Percentiles rank a stretch among this genome's conserved stretches.
These are phyloP conservation scores for Trypanosomatidae sp. DNA, from an alignment of 208 protist genomes.

Conservation along the genomic window DNA sequence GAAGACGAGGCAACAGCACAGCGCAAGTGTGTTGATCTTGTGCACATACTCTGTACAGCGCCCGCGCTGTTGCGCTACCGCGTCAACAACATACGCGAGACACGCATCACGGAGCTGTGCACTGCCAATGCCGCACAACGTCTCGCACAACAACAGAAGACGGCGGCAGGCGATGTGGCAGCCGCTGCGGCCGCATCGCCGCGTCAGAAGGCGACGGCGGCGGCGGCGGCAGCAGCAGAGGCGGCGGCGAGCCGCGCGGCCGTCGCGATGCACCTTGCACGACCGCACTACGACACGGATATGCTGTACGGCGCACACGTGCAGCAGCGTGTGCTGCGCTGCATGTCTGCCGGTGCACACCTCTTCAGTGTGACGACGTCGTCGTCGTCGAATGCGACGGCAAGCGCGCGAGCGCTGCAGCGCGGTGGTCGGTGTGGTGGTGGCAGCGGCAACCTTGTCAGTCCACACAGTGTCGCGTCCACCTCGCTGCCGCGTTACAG, in stretches of 20 bases:
- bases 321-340: constrained; percentile 18
- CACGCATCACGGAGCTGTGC: constrained; percentile 13
- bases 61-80: constrained; percentile 22
- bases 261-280: constrained; percentile 16
- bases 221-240: constrained; percentile 1
- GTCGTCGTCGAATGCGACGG: too few relatives aligned
- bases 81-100: constrained; percentile 15
- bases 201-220: background rate
- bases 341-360: constrained; percentile 20
- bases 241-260: too few relatives aligned
- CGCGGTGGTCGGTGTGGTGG: too few relatives aligned
- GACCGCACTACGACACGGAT: constrained; percentile 8
- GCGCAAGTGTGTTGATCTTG: constrained; percentile 27
- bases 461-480: too few relatives aligned
- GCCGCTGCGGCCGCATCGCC: background rate
- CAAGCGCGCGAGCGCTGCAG: too few relatives aligned
- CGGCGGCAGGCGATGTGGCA: too few relatives aligned
- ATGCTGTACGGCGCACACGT: constrained; percentile 32
- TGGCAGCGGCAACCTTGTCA: too few relatives aligned
- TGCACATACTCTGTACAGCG: constrained; percentile 12
- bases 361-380: too few relatives aligned
- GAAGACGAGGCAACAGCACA: too few relatives aligned
- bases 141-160: background rate
- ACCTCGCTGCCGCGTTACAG: too few relatives aligned
- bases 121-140: background rate